Base-by-base conservation (phyloP, 2,329 filamentous ascomycete species). In the Fusarium cyanostomum region DNA sequence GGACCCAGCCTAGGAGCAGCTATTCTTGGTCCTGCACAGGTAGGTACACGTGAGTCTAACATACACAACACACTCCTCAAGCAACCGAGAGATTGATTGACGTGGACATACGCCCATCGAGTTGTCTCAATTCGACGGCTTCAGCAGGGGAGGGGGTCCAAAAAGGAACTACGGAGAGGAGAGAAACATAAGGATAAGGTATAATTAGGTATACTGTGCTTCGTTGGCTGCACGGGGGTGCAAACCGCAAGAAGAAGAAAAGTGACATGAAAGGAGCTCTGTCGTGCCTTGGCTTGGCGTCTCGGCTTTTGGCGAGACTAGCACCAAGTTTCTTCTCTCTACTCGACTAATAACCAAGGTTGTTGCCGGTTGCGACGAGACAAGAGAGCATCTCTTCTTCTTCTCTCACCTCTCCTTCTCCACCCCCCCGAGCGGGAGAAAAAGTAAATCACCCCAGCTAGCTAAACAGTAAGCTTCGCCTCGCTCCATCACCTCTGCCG, bases 71-170 rank as follows among this genome's bases (percentile, higher is more conserved):
- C 48, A 50, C 35, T 48, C 31, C 27, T 54, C 28, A 50, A n/a
- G n/a, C n/a, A n/a, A n/a, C n/a, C n/a, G 48, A 60, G 35, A 57
- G 56, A 69, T 59, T 59, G 52, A 68, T 68, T 71, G 70, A 68
- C 67, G 59, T 68, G 69, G 57, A 43, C 56, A 35, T 68, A 65
- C 62, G 60, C 56, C 62, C 62, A 57, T 56, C 58, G 56, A 55
- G 30, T 38, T 71, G 69, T 72, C 71, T 72, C 64, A 70, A 64
- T 61, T 64, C 59, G 61, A 67, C 39, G 49, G 44, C 53, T 54
- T 33, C 54, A 51, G 53, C 62, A 64, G 64, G 51, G 66, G 48
- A 46, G 46, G 51, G 56, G 38, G 13, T 41, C 21, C 45, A 54
- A 56, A 59, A 53, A 48, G 33, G 27, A 53, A 52, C 33, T 39